Evolutionary conservation across 176 grass and related monocot genomes (phyloP).

Genomic region (Tuctoria greenei): DNA sequence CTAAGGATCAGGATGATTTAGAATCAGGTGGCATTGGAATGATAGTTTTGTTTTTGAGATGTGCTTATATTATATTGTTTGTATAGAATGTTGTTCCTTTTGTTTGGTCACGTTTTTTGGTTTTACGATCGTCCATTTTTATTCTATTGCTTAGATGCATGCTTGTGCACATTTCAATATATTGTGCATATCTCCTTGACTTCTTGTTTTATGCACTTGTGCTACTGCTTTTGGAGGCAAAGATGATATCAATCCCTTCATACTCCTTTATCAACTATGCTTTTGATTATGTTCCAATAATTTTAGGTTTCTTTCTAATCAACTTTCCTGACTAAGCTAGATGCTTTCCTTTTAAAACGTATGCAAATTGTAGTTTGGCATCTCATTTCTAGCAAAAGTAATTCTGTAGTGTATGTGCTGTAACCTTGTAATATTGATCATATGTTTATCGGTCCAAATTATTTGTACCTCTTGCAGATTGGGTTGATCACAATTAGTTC

Average conservation of each 20-base stretch:
- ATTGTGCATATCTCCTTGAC: not conserved
- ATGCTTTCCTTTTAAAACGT: not conserved
- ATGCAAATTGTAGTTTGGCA: constrained; percentile 10
- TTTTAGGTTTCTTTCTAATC: constrained; percentile 19
- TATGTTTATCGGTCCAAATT: constrained; percentile 1
- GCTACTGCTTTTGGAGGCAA: constrained; percentile 3
- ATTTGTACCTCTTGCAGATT: constrained; percentile 40
- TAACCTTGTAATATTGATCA: not conserved
- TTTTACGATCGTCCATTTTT: not conserved
- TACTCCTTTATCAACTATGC: not conserved
- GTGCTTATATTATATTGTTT: not conserved
- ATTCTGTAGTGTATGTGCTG: not conserved
- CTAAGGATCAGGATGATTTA: not conserved
- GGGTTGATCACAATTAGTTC: constrained; percentile 13
- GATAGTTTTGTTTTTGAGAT: not conserved
- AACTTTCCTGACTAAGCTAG: not conserved
- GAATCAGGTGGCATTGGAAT: not conserved
- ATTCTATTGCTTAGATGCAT: constrained; percentile 10
- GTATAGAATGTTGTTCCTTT: not conserved
- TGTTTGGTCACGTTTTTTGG: not conserved
- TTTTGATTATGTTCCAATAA: constrained; percentile 15
- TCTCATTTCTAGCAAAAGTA: constrained; percentile 5
- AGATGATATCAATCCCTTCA: not conserved
- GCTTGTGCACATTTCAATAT: constrained; percentile 23
- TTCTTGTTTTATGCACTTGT: constrained; percentile 35